Percentiles rank a stretch among this genome's conserved stretches.
Conservation (phyloP, 148 eudicot genomes). For the Nepenthes gracilis region DNA sequence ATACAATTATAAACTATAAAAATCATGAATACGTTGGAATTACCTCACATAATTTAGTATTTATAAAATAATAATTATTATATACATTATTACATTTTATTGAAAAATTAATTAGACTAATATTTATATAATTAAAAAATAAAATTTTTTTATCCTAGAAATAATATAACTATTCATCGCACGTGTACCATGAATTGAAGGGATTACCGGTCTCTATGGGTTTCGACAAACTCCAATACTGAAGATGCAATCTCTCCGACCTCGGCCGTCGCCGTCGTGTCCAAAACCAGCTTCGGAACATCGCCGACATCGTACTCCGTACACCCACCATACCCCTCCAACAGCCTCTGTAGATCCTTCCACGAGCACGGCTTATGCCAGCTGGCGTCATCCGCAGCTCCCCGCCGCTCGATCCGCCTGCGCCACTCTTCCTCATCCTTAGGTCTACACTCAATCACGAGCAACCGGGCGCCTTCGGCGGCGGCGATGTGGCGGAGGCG, state of each 20-base stretch:
- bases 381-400: slow-evolving; percentile 15
- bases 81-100: too few relatives aligned
- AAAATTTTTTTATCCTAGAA: too few relatives aligned
- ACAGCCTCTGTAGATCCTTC: slow-evolving; percentile 43
- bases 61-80: too few relatives aligned
- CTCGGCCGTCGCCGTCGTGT: slow-evolving; percentile 43
- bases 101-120: too few relatives aligned
- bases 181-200: too few relatives aligned
- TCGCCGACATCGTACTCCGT: slow-evolving; percentile 56
- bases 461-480: slow-evolving; percentile 18
- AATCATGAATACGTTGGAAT: too few relatives aligned
- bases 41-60: too few relatives aligned
- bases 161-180: too few relatives aligned
- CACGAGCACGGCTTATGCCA: slow-evolving; percentile 77
- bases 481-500: slow-evolving; percentile 21
- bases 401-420: slow-evolving; percentile 23
- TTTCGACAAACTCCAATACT: slow-evolving; percentile 29
- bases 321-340: slow-evolving; percentile 57
- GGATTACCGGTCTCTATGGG: background rate
- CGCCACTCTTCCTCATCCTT: slow-evolving; percentile 36
- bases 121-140: too few relatives aligned
- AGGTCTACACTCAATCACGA: slow-evolving; percentile 44
- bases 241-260: slow-evolving; percentile 16
- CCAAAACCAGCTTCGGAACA: slow-evolving; percentile 50
- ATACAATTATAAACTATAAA: too few relatives aligned